Evolutionary conservation across 176 grass and related monocot species (phyloP).

Genomic region (Juncus inflexus): DNA sequence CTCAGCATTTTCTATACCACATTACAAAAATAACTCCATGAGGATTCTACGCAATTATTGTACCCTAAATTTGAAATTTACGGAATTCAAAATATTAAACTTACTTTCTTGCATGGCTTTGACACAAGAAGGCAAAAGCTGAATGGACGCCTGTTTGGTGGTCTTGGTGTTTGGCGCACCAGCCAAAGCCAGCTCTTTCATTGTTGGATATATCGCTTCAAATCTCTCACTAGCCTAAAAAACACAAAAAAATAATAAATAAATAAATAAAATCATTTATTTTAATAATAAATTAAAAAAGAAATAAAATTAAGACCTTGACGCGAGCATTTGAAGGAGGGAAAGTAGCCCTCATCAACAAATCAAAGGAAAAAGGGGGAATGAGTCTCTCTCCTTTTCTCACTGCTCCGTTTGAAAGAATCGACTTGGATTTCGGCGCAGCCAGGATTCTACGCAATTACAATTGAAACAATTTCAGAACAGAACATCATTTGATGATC

Average conservation of each 20-base stretch:
- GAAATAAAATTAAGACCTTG: constrained; percentile 41
- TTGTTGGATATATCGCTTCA: constrained; percentile 67
- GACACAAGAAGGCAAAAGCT: constrained; percentile 62
- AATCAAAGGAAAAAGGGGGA: constrained; percentile 63
- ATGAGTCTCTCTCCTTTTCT: constrained; percentile 84
- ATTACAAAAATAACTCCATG: no score
- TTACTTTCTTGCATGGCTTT: constrained; percentile 96
- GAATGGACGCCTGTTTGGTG: constrained; percentile 82
- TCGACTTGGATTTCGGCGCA: constrained; percentile 60
- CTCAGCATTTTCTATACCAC: constrained; percentile 68
- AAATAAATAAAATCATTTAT: background rate
- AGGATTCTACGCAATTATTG: no score
- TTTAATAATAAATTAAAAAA: constrained; percentile 6
- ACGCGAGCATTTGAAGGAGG: constrained; percentile 49
- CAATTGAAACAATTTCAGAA: constrained; percentile 16
- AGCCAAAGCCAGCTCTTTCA: constrained; percentile 83
- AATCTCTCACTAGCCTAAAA: constrained; percentile 92
- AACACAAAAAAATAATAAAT: background rate
- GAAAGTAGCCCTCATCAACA: constrained; percentile 71
- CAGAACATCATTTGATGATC: background rate
- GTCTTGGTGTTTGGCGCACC: constrained; percentile 75
- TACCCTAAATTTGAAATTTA: no score
- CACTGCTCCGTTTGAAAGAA: constrained; percentile 81
- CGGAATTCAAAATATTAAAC: constrained; percentile 7
- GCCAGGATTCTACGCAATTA: constrained; percentile 52